Conservation (phyloP, 2,329 filamentous ascomycete genomes). For the Colletotrichum eleusines region DNA sequence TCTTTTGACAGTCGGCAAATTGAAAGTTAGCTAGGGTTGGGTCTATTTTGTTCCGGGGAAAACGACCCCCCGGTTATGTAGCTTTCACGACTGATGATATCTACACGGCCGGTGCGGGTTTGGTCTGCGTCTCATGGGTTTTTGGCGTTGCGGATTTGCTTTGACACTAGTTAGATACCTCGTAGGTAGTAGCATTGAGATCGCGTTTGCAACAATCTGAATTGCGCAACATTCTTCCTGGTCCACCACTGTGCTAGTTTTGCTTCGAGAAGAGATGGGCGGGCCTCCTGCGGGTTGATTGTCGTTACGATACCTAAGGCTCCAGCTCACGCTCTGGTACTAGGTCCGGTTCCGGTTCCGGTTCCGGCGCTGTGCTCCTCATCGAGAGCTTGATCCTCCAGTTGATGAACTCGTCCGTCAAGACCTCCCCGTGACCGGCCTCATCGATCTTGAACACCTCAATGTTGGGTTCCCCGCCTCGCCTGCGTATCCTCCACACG, state of each 20-base stretch:
- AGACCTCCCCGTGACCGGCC: slow-evolving; percentile 79
- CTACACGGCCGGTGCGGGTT: slow-evolving; percentile 32
- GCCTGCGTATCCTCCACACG: slow-evolving; percentile 83
- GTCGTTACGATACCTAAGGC: neutral
- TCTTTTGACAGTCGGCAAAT: slow-evolving; percentile 30
- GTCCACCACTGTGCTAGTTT: neutral
- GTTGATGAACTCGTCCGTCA: slow-evolving; percentile 81
- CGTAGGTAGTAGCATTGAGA: slow-evolving; percentile 37
- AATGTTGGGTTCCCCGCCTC: slow-evolving; percentile 72
- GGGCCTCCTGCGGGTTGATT: neutral
- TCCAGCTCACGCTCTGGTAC: neutral
- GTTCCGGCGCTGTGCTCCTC: slow-evolving; percentile 44
- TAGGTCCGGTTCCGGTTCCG: slow-evolving; percentile 17
- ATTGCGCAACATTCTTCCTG: slow-evolving; percentile 4
- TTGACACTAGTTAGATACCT: slow-evolving; percentile 38
- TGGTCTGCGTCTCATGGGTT: slow-evolving; percentile 30
- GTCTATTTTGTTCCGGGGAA: slow-evolving; percentile 18
- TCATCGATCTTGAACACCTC: slow-evolving; percentile 82
- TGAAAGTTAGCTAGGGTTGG: slow-evolving; percentile 23
- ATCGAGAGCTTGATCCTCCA: slow-evolving; percentile 74
- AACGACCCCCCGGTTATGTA: slow-evolving; percentile 22
- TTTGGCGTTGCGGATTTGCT: slow-evolving; percentile 24
- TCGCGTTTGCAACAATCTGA: slow-evolving; percentile 22
- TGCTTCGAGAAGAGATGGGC: too few relatives aligned
- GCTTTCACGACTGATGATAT: slow-evolving; percentile 40